Evolutionary conservation across 75 land plant genomes (phyloP).

Genomic region (Ceratopteris richardii): DNA sequence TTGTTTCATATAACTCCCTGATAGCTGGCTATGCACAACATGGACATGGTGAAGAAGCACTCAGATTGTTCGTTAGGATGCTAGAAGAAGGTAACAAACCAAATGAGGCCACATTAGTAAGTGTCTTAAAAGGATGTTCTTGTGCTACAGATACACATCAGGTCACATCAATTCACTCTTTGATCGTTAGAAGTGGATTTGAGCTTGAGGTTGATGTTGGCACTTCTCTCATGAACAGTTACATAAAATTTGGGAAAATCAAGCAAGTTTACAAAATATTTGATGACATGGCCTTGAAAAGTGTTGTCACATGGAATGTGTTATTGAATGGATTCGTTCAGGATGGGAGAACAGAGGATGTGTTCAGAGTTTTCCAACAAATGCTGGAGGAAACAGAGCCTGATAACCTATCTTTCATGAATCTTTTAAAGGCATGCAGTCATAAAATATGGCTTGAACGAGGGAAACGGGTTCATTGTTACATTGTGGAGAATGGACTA

Average conservation of each 20-base stretch:
- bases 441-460: conserved; percentile 9
- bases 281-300: background rate
- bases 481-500: conserved; percentile 6
- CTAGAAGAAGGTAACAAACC: background rate
- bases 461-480: conserved; percentile 13
- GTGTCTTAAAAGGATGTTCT: conserved; percentile 14
- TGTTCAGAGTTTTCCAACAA: conserved; percentile 17
- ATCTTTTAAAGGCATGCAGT: conserved; percentile 5
- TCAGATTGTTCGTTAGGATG: conserved; percentile 13
- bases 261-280: conserved; percentile 20
- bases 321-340: conserved; percentile 12
- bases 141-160: conserved; percentile 4
- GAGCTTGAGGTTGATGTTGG: conserved; percentile 8
- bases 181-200: conserved; percentile 5
- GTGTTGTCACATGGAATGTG: conserved; percentile 15
- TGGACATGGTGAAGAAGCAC: conserved; percentile 8
- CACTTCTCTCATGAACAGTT: conserved; percentile 18
- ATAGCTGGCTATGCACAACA: conserved; percentile 11
- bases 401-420: conserved; percentile 1
- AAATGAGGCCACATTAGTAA: conserved; percentile 4
- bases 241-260: conserved; percentile 19
- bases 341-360: conserved; percentile 1
- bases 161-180: conserved; percentile 10
- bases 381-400: background rate
- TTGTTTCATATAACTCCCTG: conserved; percentile 22